Percentiles rank a stretch among this genome's conserved stretches.
These are phyloP conservation scores for Pyrrhoderma noxium DNA, from an alignment of 1,284 basidiomycete genomes.

Conservation along the genomic window DNA sequence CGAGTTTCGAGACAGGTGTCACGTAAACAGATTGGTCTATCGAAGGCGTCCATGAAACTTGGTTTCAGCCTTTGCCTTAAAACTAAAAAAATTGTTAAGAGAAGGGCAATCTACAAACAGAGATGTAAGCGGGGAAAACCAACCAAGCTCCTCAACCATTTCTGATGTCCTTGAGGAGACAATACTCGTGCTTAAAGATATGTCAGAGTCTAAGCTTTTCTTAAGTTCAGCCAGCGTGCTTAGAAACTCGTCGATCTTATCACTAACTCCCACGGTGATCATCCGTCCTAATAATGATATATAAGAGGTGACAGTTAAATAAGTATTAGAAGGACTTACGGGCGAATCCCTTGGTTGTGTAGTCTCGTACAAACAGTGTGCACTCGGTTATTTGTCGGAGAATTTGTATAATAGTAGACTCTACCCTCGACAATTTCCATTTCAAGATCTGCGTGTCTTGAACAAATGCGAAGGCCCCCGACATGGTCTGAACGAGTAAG, in stretches of 20 bases:
- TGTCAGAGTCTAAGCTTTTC: neutral
- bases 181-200: neutral
- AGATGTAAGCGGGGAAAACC: too few species aligned
- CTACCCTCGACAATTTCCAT: neutral
- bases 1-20: conserved; percentile 2
- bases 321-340: neutral
- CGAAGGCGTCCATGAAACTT: neutral
- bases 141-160: neutral
- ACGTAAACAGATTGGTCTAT: conserved; percentile 7
- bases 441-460: neutral
- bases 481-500: neutral
- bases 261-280: neutral
- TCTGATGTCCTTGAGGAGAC: neutral
- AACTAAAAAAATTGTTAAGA: neutral
- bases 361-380: neutral
- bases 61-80: neutral
- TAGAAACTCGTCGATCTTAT: conserved; percentile 2
- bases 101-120: too few species aligned
- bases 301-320: neutral
- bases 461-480: neutral
- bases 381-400: conserved; percentile 2
- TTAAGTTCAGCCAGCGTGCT: neutral
- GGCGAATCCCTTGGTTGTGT: neutral
- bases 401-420: neutral
- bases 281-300: neutral